phyloP scores from a whole-genome alignment of 2,329 filamentous ascomycete species.

The Arthrobotrys sphaeroides region DNA sequence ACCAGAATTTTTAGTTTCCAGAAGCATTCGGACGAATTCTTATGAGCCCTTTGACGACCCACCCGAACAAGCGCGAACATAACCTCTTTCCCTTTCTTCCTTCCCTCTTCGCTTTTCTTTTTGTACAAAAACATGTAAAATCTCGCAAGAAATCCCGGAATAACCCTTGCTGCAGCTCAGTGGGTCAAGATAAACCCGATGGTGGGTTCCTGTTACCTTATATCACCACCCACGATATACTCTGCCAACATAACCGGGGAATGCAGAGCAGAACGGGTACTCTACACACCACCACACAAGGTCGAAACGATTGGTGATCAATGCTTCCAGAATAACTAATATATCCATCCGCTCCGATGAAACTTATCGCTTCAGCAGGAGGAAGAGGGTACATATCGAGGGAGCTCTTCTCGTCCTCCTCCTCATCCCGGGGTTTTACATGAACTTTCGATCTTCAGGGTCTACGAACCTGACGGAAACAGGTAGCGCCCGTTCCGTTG shows the following conservation, averaged over 20 bases:
- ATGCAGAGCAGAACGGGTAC: too few relatives aligned
- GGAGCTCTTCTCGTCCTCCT: too few relatives aligned
- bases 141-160: slow-evolving; percentile 51
- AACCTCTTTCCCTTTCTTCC: background rate
- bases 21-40: slow-evolving; percentile 5
- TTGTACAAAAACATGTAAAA: slow-evolving; percentile 19
- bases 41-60: slow-evolving; percentile 18
- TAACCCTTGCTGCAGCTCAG: slow-evolving; percentile 38
- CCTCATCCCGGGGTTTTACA: background rate
- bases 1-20: background rate
- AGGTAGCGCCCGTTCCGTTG: slow-evolving; percentile 8
- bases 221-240: background rate
- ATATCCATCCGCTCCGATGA: background rate
- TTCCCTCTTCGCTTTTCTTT: background rate
- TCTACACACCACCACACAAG: slow-evolving; percentile 14
- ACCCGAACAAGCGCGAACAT: slow-evolving; percentile 14
- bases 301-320: slow-evolving; percentile 35
- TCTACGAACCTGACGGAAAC: background rate
- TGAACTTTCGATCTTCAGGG: slow-evolving; percentile 5
- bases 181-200: slow-evolving; percentile 27
- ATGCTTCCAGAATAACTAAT: slow-evolving; percentile 12
- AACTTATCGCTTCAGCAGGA: slow-evolving; percentile 6
- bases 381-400: slow-evolving; percentile 3
- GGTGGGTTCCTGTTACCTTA: slow-evolving; percentile 3
- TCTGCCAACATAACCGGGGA: slow-evolving; percentile 16